Evolutionary conservation across 2,329 filamentous ascomycete genomes (phyloP), one percentile per base, ranked within the genome.

Genomic region (Albophoma yamanashiensis): DNA sequence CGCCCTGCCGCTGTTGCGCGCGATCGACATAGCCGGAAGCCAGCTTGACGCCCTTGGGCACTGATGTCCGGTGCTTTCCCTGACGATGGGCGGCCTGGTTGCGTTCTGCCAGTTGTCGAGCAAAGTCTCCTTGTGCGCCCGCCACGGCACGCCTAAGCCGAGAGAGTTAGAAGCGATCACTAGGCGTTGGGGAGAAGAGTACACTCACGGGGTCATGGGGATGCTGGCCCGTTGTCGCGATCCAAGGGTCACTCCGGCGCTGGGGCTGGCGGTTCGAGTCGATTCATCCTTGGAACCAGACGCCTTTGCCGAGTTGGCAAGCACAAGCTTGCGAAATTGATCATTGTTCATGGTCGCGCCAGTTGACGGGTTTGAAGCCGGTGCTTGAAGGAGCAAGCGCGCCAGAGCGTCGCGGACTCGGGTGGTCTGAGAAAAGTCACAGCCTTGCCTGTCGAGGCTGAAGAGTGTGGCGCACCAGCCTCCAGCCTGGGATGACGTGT

Each of bases 181-280:
- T 3, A 12, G 31, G 4, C 17, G 39, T 9, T n/a, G 22, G 38
- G 7, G 50, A n/a, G 36, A 38, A 8, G 38, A 9, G 34, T 11
- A 47, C 15, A 79, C 86, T 68, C 81, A 92, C 88, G 93, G 93
- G 56, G 93, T 97, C 93, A 97, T 97, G 60, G 91, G 91, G 63
- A 96, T 93, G 73, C 84, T 93, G 40, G 89, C 83, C 65, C 86
- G 85, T 74, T 89, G 86, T 68, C 89, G 84, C 61, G 91, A 94
- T 27, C 92, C 92, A 60, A 96, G 79, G 5, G 84, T 75, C 56
- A 77, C 75, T 55, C 80, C 75, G 38, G 60, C 65, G 50, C 63
- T 64, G 14, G 67, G 62, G 59, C 65, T 66, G 62, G 67, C 64
- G 63, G 66, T 62, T 66, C 65, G 64, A 58, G 66, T 68, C 56